Base-by-base conservation (phyloP, 1,139 yeast genomes). In the Kurtzmaniella quercitrusa region DNA sequence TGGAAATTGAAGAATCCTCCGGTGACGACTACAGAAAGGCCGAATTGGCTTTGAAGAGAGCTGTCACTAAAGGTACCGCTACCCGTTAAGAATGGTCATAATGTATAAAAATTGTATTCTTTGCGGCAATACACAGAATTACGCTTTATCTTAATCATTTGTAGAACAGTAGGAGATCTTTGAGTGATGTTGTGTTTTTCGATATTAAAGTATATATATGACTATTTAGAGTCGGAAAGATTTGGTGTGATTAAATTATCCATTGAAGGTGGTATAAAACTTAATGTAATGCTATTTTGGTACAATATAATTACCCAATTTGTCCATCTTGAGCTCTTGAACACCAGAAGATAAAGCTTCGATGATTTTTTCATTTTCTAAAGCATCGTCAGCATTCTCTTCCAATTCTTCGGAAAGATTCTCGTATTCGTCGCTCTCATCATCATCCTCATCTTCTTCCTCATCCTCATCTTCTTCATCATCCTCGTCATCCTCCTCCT, bases 21-120 rank as follows among this genome's bases (percentile, higher is more conserved):
- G 93, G 97, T 70, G 98, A 93, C 67, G 97, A 90, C 75, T 84
- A 79, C 81, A 88, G 98, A 86, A 93, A 89, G 85, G 98, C 98
- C 69, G 98, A 93, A 82, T 89, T 94, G 72, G 85, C 91, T 74
- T 88, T 93, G 74, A 93, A 93, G 90, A 87, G 98, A 79, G 96
- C 94, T 70, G 97, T 90, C 73, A 91, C 97, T 81, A 93, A 90
- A 83, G 98, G 98, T 74, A 88, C 90, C 90, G 86, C 96, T 65
- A 82, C 97, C 75, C 97, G 97, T 84, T 90, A 88, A 85, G 74
- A 16, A 21, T 14, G 25, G 19, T 38, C 19, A 38, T 40, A 36
- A 27, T 25, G 19, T 36, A 23, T 34, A 36, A 40, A 25, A 34
- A 40, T 19, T 27, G 41, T 27, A 36, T 36, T 36, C 38, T 36